Evolutionary conservation across 352 stramenopile genomes (phyloP), one percentile per base, ranked within the genome.

Genomic region (Phytopythium kandeliae): DNA sequence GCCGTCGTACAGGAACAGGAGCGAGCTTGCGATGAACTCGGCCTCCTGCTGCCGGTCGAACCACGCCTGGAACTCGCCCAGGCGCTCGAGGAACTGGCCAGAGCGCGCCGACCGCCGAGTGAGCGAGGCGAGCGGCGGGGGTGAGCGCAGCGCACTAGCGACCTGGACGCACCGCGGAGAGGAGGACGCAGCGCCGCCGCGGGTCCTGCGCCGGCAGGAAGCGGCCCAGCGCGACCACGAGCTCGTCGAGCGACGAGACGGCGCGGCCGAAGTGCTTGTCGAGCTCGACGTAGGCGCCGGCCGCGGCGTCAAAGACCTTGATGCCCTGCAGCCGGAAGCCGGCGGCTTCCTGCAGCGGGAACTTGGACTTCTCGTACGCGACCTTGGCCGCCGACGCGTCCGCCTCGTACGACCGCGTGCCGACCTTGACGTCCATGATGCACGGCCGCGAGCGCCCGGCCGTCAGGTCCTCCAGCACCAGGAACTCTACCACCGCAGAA

Each of bases 341-440:
- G 40, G 97, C 83, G 17, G 43, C 68, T 54, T 80, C 70, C 65
- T 98, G 95, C 25, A 97, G 63, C 17, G 87, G 78, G 68, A 97
- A 99, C 58, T 99, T 99, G 41, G 68, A 69, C 48, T 66, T 73
- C 63, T 98, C 92, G 55, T 91, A 82, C 16, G 60, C 67, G 62
- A 95, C 86, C 62, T 98, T 98, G 40, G 94, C 89, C 16, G 68
- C 30, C 5, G 83, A 70, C 41, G 92, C 93, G 48, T 83, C 67
- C 26, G 89, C 72, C 60, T 98, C 95, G 62, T 94, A 98, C n/a
- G 95, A 97, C 60, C 86, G 74, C 33, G 78, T 92, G 41, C 96
- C 96, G 59, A 98, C 95, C 74, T 99, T 99, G 44, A 99, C 75
- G 68, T 99, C 96, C 74, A 99, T 96, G 44, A 98, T 85, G 64